Evolutionary conservation across 2,329 filamentous ascomycete species (phyloP).

Genomic region (Aquanectria penicillioides): DNA sequence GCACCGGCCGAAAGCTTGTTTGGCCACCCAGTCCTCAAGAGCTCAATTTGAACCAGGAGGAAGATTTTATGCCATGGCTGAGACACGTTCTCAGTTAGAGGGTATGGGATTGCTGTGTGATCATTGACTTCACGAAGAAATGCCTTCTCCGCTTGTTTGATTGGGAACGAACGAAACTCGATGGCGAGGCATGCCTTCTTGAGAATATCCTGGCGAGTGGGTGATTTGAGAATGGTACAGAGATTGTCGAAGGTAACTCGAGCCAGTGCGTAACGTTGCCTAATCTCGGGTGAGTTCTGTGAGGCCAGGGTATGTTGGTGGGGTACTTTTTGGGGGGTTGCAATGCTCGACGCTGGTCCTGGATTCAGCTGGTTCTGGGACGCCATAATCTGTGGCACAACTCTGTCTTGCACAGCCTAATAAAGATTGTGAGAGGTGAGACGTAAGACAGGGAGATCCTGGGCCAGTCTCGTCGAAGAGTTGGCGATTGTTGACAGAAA

Average conservation of each 20-base stretch:
- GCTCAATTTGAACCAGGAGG: slow-evolving; percentile 77
- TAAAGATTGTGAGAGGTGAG: neutral
- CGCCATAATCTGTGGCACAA: slow-evolving; percentile 1
- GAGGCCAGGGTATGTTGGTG: neutral
- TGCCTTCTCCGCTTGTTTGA: slow-evolving; percentile 46
- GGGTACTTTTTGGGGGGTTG: neutral
- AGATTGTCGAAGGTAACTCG: slow-evolving; percentile 45
- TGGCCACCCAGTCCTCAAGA: slow-evolving; percentile 71
- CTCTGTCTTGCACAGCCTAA: neutral
- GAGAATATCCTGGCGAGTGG: slow-evolving; percentile 48
- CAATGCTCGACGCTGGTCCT: neutral
- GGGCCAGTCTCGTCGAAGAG: neutral
- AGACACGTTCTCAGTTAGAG: slow-evolving; percentile 55
- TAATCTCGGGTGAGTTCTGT: slow-evolving; percentile 40
- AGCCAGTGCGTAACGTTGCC: slow-evolving; percentile 48
- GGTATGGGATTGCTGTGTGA: slow-evolving; percentile 51
- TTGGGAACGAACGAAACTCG: slow-evolving; percentile 50
- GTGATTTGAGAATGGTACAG: slow-evolving; percentile 36
- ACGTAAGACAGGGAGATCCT: neutral
- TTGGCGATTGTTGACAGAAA: neutral
- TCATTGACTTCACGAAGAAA: slow-evolving; percentile 53
- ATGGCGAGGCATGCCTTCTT: slow-evolving; percentile 50
- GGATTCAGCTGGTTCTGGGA: neutral
- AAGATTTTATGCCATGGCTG: slow-evolving; percentile 78
- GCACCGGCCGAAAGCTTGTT: slow-evolving; percentile 52